phyloP scores from a whole-genome alignment of 148 eudicot species.

The Cornus suecica region DNA sequence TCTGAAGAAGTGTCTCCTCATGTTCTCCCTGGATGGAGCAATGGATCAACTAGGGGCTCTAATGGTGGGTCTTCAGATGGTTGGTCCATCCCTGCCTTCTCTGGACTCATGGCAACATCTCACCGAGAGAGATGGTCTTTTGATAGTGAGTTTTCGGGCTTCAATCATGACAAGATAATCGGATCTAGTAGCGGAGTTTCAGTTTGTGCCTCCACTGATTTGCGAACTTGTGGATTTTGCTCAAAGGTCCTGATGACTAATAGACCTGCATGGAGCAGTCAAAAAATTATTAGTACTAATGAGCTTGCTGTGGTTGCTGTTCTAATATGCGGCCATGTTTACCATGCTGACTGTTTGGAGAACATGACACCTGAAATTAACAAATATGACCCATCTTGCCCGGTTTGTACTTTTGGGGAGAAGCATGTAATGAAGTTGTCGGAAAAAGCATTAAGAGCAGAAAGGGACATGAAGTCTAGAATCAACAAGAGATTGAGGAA shows the following conservation, averaged over 20 bases:
- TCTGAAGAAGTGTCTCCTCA: conserved; percentile 47
- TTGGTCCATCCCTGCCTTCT: conserved; percentile 70
- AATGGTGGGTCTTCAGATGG: conserved; percentile 77
- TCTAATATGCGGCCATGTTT: conserved; percentile 83
- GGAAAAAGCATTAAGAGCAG: conserved; percentile 69
- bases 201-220: conserved; percentile 43
- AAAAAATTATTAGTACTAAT: conserved; percentile 55
- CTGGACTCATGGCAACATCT: conserved; percentile 63
- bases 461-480: conserved; percentile 53
- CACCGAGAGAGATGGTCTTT: conserved; percentile 77
- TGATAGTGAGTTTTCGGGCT: conserved; percentile 64
- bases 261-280: conserved; percentile 69
- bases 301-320: conserved; percentile 80
- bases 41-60: conserved; percentile 65
- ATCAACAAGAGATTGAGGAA: conserved; percentile 57
- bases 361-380: conserved; percentile 69
- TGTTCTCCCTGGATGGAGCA: conserved; percentile 46
- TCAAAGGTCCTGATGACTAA: conserved; percentile 70
- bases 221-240: conserved; percentile 77
- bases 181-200: conserved; percentile 43
- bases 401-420: conserved; percentile 89
- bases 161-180: conserved; percentile 44
- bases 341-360: conserved; percentile 95
- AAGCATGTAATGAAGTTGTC: conserved; percentile 62
- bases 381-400: conserved; percentile 92